These are phyloP conservation scores for Ramaria sp. DNA, from an alignment of 768 basidiomycete species.

Conservation along the genomic window DNA sequence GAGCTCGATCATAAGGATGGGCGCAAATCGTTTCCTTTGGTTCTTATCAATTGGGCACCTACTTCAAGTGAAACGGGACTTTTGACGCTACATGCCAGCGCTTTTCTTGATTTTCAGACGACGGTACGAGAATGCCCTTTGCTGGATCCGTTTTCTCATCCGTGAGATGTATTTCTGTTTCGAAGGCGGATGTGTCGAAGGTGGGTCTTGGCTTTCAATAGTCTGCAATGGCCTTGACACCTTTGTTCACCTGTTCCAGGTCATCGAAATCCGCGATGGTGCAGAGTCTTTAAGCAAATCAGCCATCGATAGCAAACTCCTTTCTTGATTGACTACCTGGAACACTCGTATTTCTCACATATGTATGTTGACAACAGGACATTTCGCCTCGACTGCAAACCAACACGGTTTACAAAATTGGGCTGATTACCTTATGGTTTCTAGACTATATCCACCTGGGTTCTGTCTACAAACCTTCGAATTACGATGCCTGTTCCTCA, in stretches of 20 bases:
- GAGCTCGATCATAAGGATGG: constrained; percentile 75
- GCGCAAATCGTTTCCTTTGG: constrained; percentile 73
- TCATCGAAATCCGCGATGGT: constrained; percentile 75
- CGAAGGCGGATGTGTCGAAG: constrained; percentile 20
- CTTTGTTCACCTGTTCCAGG: constrained; percentile 27
- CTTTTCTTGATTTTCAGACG: constrained; percentile 66
- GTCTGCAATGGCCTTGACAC: background rate
- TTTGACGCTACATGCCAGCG: constrained; percentile 75
- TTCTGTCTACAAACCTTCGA: too few species aligned
- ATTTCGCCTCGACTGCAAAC: too few species aligned
- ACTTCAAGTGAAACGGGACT: constrained; percentile 64
- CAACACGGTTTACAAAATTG: too few species aligned
- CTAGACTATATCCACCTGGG: too few species aligned
- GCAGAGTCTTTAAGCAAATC: constrained; percentile 72
- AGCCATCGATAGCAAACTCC: constrained; percentile 51
- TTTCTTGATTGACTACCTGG: constrained; percentile 3
- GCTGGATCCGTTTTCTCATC: background rate
- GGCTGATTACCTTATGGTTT: too few species aligned
- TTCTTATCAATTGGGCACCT: constrained; percentile 85
- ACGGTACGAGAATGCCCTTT: constrained; percentile 37
- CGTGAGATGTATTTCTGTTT: background rate
- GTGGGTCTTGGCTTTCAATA: constrained; percentile 10
- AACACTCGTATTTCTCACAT: background rate
- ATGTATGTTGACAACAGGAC: too few species aligned
- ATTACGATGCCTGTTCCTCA: too few species aligned